These are phyloP conservation scores for Kazachstania viticola DNA, from an alignment of 805 yeast species.

Conservation along the genomic window DNA sequence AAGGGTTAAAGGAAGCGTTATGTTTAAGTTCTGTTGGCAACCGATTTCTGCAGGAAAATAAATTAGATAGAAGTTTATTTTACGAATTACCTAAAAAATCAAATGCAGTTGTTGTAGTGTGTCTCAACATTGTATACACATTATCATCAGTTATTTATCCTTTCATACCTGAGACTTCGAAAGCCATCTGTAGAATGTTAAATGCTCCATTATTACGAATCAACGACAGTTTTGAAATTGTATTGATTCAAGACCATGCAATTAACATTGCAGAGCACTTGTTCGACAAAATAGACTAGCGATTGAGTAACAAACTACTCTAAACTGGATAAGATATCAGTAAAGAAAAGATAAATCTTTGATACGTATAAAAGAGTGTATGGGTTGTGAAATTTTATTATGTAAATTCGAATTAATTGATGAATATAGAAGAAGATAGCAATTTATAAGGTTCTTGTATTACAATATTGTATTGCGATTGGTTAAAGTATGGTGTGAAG, in stretches of 20 bases:
- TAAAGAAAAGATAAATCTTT: too few species aligned
- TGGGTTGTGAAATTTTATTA: too few species aligned
- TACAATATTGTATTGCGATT: too few species aligned
- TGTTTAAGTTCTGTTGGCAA: constrained; percentile 87
- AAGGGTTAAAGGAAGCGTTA: constrained; percentile 88
- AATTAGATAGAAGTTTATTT: constrained; percentile 78
- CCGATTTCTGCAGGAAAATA: constrained; percentile 88
- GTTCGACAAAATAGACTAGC: constrained; percentile 84
- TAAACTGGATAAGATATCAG: too few species aligned
- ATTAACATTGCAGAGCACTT: constrained; percentile 84
- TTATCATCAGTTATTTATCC: constrained; percentile 73
- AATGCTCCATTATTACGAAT: constrained; percentile 71
- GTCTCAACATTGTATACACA: constrained; percentile 75
- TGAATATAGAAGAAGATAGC: too few species aligned
- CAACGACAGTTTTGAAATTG: constrained; percentile 59
- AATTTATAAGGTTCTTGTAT: too few species aligned
- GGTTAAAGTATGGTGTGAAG: too few species aligned
- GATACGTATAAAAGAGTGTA: too few species aligned
- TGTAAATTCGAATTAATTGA: too few species aligned
- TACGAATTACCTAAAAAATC: constrained; percentile 65
- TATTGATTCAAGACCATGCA: constrained; percentile 67
- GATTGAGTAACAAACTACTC: too few species aligned
- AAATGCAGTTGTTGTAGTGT: constrained; percentile 87
- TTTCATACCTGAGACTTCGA: constrained; percentile 76
- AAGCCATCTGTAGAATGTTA: constrained; percentile 61